Base-by-base conservation (phyloP, 2,329 filamentous ascomycete species). In the Trichoderma atrobrunneum region DNA sequence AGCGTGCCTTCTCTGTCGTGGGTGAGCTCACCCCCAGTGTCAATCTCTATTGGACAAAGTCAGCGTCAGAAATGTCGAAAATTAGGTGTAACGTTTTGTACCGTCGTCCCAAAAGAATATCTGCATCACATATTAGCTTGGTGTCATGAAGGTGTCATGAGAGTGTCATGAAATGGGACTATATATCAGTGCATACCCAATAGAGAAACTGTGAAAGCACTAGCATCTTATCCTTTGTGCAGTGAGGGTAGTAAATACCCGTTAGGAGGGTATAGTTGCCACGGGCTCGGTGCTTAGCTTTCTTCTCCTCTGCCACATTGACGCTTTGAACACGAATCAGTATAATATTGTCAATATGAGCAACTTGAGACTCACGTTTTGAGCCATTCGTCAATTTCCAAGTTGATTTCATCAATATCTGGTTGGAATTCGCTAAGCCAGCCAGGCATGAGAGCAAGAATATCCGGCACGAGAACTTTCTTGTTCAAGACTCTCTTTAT, bases 11-110 rank as follows among this genome's bases (percentile, higher is more conserved):
- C 26, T 36, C 51, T 60, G 39, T 72, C 70, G 8, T 56, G 6
- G 6, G 63, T 60, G 8, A 72, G 70, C 28, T 72, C 63, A 18
- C 70, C 70, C 11, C 70, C 70, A 7, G 63, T 72, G 30, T 72
- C 70, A 32, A 72, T 72, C 6, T 72, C 70, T 72, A 39, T 61
- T 18, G 21, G 16, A 26, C 6, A 7, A 28, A 10, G 10, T 61
- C 28, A 65, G 30, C n/a, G 11, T 65, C 28, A 7, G n/a, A 7
- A 6, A 30, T 8, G 1, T 16, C 2, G 1, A 7, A 24, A n/a
- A 64, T 1, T 48, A 14, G 5, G 10, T 51, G 12, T 54, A 8
- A 3, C 5, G 5, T 8, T 43, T 12, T 28, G 5, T 54, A 65
- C 62, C 62, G 2, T 65, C 62, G 21, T 65, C 62, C 62, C 62